Base-by-base conservation (phyloP, 1,284 basidiomycete genomes). In the Trametes versicolor region DNA sequence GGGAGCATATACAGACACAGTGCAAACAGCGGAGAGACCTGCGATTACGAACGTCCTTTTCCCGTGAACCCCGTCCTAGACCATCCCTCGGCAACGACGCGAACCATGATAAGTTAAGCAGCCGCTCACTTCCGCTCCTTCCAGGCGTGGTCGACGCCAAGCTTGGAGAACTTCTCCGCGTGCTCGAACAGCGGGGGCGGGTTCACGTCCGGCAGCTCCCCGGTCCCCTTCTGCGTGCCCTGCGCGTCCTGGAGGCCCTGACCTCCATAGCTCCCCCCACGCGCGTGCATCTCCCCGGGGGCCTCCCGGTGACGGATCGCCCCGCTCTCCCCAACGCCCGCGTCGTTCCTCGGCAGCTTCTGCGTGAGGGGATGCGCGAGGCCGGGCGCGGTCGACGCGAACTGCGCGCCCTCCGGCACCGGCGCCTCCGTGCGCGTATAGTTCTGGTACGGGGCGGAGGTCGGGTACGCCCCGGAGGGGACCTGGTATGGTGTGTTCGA, bases 391-490 rank as follows among this genome's bases (percentile, higher is more conserved):
- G 83, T 83, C 25, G 84, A 85, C 70, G 81, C 80, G 64, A 77
- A 73, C 63, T 80, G 75, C 45, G 74, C 76, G 66, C 76, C 75
- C 17, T 62, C 29, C 45, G 73, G 67, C 43, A 78, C 74, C 37
- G 82, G 80, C 21, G 81, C 73, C 56, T 79, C 79, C 4, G 84
- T 78, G 41, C 81, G 62, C 13, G 75, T 61, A 74, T 77, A 82
- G 72, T 79, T 81, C 63, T 79, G 75, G 75, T 88, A 90, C 2
- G 81, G 81, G 32, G 83, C 77, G 45, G 86, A 84, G 54, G 82
- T 83, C 59, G 86, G 85, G 77, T 87, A 91, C 13, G 89, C 89
- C 66, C 90, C 89, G 12, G 85, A 83, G 4, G 90, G 90, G 39
- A 91, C 88, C 67, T 83, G 78, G 71, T 90, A 90, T 27, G 84